Evolutionary conservation across 2,329 filamentous ascomycete genomes (phyloP), one percentile per base, ranked within the genome.

Genomic region (Apiospora hydei): DNA sequence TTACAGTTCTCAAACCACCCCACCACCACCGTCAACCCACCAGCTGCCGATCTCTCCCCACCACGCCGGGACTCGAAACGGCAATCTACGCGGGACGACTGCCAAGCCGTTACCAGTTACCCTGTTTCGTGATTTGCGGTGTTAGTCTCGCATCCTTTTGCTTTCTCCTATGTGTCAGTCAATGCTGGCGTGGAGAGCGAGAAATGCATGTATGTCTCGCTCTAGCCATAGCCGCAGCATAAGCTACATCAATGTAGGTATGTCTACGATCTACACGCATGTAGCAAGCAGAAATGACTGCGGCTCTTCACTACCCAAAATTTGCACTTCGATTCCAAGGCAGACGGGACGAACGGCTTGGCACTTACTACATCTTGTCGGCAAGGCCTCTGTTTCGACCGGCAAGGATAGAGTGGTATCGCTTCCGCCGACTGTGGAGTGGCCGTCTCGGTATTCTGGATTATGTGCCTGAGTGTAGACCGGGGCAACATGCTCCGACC

Each of bases 1-100:
- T 64, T 64, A 64, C 57, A 64, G 57, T 34, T 64, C 34, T 64
- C 57, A 64, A 64, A 64, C 57, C 30, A 38, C 57, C 34, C 57
- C 57, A 64, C 57, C 57, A 64, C 34, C 34, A 6, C 57, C 11
- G 57, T 64, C 34, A 41, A 64, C 57, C 18, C 57, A 41, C 34
- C 53, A 18, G 53, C 53, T 14, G 34, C 57, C 34, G 30, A 64
- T 64, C 57, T 38, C 4, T 8, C n/a, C 34, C 57, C 21, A 11
- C 8, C 30, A 41, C 57, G 38, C 57, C 34, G 24, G 57, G 57
- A 64, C 21, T 41, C 34, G 57, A 64, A 64, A 64, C 57, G 21
- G 30, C 34, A 41, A 64, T 64, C 8, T 64, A 64, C 18, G 41
- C 34, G 34, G 34, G 30, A n/a, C 57, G 30, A 18, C 16, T 41